Percentiles rank a stretch among this genome's conserved stretches.
phyloP scores from a whole-genome alignment of 441 rosid species.

The Pelargonium fulgidum region DNA sequence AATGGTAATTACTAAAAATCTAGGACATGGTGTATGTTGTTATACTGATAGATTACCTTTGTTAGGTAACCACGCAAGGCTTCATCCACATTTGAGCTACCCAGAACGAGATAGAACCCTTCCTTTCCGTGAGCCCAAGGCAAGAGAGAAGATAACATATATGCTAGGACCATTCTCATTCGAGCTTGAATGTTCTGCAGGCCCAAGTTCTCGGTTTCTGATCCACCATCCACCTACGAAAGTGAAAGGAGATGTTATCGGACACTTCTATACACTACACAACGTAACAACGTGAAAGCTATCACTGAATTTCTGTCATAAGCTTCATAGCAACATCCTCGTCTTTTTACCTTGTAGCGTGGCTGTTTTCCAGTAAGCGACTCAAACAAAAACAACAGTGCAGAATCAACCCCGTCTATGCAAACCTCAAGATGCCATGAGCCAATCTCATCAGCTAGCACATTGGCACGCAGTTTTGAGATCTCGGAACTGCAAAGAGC shows the following conservation, averaged over 20 bases:
- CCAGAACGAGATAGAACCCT: slow-evolving; percentile 89
- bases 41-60: slow-evolving; percentile 43
- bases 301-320: no score
- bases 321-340: neutral
- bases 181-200: slow-evolving; percentile 97
- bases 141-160: slow-evolving; percentile 87
- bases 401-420: slow-evolving; percentile 81
- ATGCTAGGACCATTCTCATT: slow-evolving; percentile 92
- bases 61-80: slow-evolving; percentile 93
- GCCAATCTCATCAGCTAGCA: slow-evolving; percentile 85
- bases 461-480: slow-evolving; percentile 71
- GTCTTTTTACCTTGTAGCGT: slow-evolving; percentile 57
- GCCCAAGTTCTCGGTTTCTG: slow-evolving; percentile 77
- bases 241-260: slow-evolving; percentile 16
- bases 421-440: slow-evolving; percentile 86
- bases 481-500: slow-evolving; percentile 57
- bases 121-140: slow-evolving; percentile 93
- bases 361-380: slow-evolving; percentile 85
- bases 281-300: no score
- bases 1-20: neutral
- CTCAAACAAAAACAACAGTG: slow-evolving; percentile 69
- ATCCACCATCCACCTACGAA: slow-evolving; percentile 85
- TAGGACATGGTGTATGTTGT: neutral
- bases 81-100: slow-evolving; percentile 97
- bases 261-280: no score